Conservation (phyloP, 192 early-diverging fungal species). For the Dissophora ornata region DNA sequence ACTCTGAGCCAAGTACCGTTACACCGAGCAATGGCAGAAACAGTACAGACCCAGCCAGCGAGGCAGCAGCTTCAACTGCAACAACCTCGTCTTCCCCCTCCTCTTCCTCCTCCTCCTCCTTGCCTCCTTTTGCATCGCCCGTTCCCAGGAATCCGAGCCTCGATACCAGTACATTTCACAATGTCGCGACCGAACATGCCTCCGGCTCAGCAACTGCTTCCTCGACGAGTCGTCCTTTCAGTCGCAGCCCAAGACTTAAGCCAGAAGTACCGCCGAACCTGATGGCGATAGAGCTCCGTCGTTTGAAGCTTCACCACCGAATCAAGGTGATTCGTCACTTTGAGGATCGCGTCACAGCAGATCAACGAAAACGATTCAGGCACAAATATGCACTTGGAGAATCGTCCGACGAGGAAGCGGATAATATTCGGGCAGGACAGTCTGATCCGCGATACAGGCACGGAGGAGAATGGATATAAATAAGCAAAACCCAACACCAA, state of each 20-base stretch:
- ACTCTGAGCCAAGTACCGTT: too few relatives aligned
- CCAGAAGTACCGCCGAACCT: slow-evolving; percentile 10
- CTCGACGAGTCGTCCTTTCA: not conserved
- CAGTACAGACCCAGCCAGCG: not conserved
- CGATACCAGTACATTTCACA: too few relatives aligned
- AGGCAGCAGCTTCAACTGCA: not conserved
- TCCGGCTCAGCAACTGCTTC: not conserved
- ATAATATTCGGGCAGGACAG: not conserved
- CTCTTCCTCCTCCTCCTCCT: too few relatives aligned
- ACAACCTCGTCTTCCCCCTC: not conserved
- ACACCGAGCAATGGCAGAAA: not conserved
- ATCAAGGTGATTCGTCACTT: slow-evolving; percentile 33
- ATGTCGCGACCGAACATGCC: too few relatives aligned
- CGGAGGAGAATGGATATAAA: not conserved
- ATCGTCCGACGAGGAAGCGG: slow-evolving; percentile 29
- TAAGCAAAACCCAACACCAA: too few relatives aligned
- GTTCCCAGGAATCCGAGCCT: too few relatives aligned
- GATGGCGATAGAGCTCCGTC: slow-evolving; percentile 12
- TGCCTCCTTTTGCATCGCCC: too few relatives aligned
- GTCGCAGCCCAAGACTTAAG: not conserved
- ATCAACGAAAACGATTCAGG: slow-evolving; percentile 10
- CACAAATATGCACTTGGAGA: slow-evolving; percentile 5
- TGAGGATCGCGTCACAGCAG: slow-evolving; percentile 11
- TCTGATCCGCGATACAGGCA: slow-evolving; percentile 20
- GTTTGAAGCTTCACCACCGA: slow-evolving; percentile 23